Percentiles rank a stretch among this genome's conserved stretches.
Evolutionary conservation across 1,284 basidiomycete genomes (phyloP).

Genomic region (Dichomitus squalens): DNA sequence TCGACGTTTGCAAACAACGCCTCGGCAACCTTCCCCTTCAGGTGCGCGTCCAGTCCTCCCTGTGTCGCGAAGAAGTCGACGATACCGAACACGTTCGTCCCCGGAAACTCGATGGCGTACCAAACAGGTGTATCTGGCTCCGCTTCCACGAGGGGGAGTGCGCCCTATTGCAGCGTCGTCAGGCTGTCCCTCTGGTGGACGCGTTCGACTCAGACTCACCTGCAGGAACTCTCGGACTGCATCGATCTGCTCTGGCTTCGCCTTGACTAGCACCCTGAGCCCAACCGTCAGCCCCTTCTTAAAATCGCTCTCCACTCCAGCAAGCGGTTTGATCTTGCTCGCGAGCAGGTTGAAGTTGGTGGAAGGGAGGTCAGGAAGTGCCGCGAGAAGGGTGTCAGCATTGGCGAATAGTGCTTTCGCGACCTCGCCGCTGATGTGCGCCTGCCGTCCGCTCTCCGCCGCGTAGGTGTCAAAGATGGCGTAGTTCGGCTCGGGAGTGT

Average conservation of each 20-base stretch:
- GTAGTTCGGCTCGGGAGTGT: slow-evolving; percentile 31
- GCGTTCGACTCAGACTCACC: slow-evolving; percentile 28
- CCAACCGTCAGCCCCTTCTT: slow-evolving; percentile 37
- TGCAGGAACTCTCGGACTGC: slow-evolving; percentile 41
- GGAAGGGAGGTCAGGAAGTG: slow-evolving; percentile 33
- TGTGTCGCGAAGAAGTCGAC: slow-evolving; percentile 42
- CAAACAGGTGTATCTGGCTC: slow-evolving; percentile 40
- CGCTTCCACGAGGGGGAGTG: slow-evolving; percentile 38
- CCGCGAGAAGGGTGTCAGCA: slow-evolving; percentile 34
- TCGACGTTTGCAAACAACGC: slow-evolving; percentile 40
- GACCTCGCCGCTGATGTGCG: slow-evolving; percentile 40
- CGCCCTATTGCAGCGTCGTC: slow-evolving; percentile 26
- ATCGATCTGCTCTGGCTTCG: slow-evolving; percentile 40
- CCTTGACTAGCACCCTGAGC: slow-evolving; percentile 38
- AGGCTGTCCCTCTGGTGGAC: not conserved
- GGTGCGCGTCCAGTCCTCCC: slow-evolving; percentile 37
- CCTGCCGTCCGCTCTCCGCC: slow-evolving; percentile 35
- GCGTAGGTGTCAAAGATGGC: slow-evolving; percentile 46
- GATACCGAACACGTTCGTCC: slow-evolving; percentile 42
- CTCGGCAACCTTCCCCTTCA: slow-evolving; percentile 40
- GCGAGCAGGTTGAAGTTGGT: slow-evolving; percentile 35
- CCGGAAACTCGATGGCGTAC: slow-evolving; percentile 43
- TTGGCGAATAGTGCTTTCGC: slow-evolving; percentile 39
- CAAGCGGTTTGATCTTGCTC: slow-evolving; percentile 29
- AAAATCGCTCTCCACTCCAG: slow-evolving; percentile 19